A percentile compares a stretch with the other conserved stretches of the same genome.
Conservation (phyloP, 352 stramenopile species). For the Phytophthora pinifolia region DNA sequence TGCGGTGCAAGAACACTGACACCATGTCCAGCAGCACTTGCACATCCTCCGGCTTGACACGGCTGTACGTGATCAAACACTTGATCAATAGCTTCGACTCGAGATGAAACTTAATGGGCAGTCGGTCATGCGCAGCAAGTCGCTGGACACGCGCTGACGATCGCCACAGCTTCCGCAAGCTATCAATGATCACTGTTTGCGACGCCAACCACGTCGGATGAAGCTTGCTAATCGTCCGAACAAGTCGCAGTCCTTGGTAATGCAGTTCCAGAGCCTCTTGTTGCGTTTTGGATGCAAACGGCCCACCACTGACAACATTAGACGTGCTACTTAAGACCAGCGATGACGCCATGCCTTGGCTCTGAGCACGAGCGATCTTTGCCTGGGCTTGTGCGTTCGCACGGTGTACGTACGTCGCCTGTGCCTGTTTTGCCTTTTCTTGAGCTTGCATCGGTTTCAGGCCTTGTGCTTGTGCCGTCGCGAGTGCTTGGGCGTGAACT, state of each 20-base stretch:
- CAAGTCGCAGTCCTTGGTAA: slow-evolving; percentile 92
- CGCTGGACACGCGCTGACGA: slow-evolving; percentile 81
- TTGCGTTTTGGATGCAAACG: slow-evolving; percentile 78
- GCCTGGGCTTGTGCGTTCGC: slow-evolving; percentile 87
- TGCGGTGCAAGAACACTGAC: slow-evolving; percentile 93
- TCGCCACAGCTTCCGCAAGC: slow-evolving; percentile 94
- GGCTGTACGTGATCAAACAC: slow-evolving; percentile 94
- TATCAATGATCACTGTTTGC: slow-evolving; percentile 90
- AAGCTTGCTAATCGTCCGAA: slow-evolving; percentile 91
- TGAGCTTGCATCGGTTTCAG: slow-evolving; percentile 86
- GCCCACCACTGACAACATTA: slow-evolving; percentile 21
- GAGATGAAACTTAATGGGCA: slow-evolving; percentile 92
- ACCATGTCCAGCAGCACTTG: slow-evolving; percentile 97
- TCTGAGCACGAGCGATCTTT: slow-evolving; percentile 81
- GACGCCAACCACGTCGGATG: slow-evolving; percentile 89
- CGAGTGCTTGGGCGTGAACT: slow-evolving; percentile 86
- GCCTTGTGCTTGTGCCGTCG: slow-evolving; percentile 80
- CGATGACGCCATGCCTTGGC: slow-evolving; percentile 46
- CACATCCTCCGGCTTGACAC: slow-evolving; percentile 91
- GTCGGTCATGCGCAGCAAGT: slow-evolving; percentile 62
- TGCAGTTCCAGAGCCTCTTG: slow-evolving; percentile 93
- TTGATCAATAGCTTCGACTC: slow-evolving; percentile 95
- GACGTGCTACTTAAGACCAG: slow-evolving; percentile 26
- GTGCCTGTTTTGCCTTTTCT: slow-evolving; percentile 89
- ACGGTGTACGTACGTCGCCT: slow-evolving; percentile 85